Percentiles rank a stretch among this genome's conserved stretches.
Evolutionary conservation across 108 stramenopile genomes (phyloP).

Genomic region (Pseudonitzschia multistriata): DNA sequence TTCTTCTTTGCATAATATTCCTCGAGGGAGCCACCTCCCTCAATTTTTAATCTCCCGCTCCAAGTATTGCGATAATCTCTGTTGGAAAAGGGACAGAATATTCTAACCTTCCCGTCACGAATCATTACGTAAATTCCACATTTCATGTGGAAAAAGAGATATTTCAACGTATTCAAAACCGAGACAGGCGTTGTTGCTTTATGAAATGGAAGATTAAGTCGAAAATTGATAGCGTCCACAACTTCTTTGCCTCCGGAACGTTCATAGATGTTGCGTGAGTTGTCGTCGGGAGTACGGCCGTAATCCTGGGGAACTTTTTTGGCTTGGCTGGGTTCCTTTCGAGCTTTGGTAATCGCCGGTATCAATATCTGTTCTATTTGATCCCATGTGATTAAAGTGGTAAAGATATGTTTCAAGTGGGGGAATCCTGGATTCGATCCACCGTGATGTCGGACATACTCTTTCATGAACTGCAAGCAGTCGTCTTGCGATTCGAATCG

Average conservation of each 20-base stretch:
- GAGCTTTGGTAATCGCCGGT: constrained; percentile 72
- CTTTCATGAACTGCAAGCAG: constrained; percentile 69
- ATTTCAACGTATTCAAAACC: constrained; percentile 86
- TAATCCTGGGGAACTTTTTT: constrained; percentile 55
- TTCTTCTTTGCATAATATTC: constrained; percentile 86
- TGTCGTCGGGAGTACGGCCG: constrained; percentile 44
- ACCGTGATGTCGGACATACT: constrained; percentile 71
- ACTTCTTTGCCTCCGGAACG: constrained; percentile 48
- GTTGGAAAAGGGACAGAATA: constrained; percentile 96
- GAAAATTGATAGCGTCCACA: constrained; percentile 65
- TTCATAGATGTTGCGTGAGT: constrained; percentile 68
- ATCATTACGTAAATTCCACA: constrained; percentile 98
- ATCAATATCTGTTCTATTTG: constrained; percentile 77
- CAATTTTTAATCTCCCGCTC: constrained; percentile 70
- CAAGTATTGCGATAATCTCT: constrained; percentile 89
- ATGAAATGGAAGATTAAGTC: constrained; percentile 84
- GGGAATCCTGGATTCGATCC: constrained; percentile 84
- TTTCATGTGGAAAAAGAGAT: constrained; percentile 98
- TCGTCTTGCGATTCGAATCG: constrained; percentile 70
- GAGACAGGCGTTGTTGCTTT: constrained; percentile 70
- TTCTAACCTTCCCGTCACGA: constrained; percentile 71
- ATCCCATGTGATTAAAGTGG: constrained; percentile 80
- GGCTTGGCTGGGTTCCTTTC: constrained; percentile 66
- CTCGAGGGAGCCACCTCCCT: constrained; percentile 80
- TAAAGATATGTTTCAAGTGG: constrained; percentile 84